Conservation (phyloP, 495 filamentous ascomycete species). For the Penicillium nucicola region DNA sequence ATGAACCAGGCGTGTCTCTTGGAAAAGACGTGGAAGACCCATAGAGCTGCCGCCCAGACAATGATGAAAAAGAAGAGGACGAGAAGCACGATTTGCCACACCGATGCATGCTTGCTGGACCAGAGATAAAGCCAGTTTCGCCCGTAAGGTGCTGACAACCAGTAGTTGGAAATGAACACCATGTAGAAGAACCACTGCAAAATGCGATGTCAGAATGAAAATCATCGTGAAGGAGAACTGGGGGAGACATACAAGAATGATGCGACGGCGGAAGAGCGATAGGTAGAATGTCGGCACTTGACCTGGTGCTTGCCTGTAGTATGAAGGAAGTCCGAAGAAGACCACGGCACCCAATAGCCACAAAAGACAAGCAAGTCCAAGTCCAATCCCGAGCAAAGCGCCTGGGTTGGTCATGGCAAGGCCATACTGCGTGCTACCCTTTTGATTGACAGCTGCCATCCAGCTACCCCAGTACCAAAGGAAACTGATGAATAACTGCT, state of each 20-base stretch:
- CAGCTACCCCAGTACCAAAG: conserved; percentile 65
- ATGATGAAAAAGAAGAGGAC: conserved; percentile 44
- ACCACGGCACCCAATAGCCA: conserved; percentile 40
- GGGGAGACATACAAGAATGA: conserved; percentile 40
- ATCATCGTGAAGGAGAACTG: neutral
- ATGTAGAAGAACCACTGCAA: conserved; percentile 29
- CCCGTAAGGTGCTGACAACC: conserved; percentile 46
- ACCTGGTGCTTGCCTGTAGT: conserved; percentile 59
- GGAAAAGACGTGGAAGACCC: conserved; percentile 40
- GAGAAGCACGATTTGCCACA: conserved; percentile 42
- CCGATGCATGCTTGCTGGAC: conserved; percentile 38
- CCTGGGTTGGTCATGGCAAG: conserved; percentile 34
- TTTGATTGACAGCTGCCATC: conserved; percentile 25
- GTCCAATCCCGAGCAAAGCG: conserved; percentile 50
- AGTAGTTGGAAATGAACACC: conserved; percentile 38
- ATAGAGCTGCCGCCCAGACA: conserved; percentile 39
- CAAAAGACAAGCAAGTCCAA: conserved; percentile 54
- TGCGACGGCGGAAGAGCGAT: conserved; percentile 53
- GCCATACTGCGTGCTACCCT: conserved; percentile 17
- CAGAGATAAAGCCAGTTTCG: conserved; percentile 50
- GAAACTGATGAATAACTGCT: conserved; percentile 57
- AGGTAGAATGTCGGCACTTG: conserved; percentile 57
- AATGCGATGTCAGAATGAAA: conserved; percentile 4
- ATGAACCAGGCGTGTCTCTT: conserved; percentile 48
- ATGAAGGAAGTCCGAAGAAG: conserved; percentile 42